These are phyloP conservation scores for Musa acuminata DNA, from an alignment of 176 grass and related monocot species.

Conservation along the genomic window DNA sequence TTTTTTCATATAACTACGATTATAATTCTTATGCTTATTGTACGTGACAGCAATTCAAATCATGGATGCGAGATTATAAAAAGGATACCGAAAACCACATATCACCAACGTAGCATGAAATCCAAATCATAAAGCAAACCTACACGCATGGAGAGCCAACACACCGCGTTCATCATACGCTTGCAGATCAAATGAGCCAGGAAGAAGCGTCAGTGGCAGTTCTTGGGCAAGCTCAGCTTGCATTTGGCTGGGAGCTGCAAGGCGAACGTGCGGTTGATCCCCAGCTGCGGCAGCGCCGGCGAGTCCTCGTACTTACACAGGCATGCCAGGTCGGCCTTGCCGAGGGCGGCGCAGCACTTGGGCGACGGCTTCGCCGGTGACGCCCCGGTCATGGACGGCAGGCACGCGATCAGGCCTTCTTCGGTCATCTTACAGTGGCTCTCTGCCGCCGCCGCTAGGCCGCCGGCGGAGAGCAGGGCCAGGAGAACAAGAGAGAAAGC, in stretches of 20 bases:
- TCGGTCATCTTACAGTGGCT: constrained; percentile 1
- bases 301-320: constrained; percentile 29
- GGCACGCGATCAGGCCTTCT: not conserved
- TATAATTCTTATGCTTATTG: too few relatives aligned
- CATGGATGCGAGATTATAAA: too few relatives aligned
- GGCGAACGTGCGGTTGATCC: constrained; percentile 18
- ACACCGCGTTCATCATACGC: too few relatives aligned
- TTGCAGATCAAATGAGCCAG: too few relatives aligned
- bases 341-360: constrained; percentile 26
- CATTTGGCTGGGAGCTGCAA: constrained; percentile 19
- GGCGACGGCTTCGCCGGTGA: not conserved
- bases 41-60: too few relatives aligned
- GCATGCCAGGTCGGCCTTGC: constrained; percentile 23
- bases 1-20: too few relatives aligned
- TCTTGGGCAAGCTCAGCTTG: constrained; percentile 11
- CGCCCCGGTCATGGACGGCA: not conserved
- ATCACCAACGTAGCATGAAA: too few relatives aligned
- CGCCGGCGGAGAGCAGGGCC: not conserved
- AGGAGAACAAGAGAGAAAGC: not conserved
- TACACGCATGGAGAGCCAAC: too few relatives aligned
- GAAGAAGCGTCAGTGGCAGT: not conserved
- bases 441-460: not conserved
- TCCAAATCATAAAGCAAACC: too few relatives aligned
- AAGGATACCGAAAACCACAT: too few relatives aligned
- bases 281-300: constrained; percentile 10